A percentile compares a stretch with the other conserved stretches of the same genome.
Conservation (phyloP, 176 grass and related monocot genomes). For the Cymbopogon citratus region DNA sequence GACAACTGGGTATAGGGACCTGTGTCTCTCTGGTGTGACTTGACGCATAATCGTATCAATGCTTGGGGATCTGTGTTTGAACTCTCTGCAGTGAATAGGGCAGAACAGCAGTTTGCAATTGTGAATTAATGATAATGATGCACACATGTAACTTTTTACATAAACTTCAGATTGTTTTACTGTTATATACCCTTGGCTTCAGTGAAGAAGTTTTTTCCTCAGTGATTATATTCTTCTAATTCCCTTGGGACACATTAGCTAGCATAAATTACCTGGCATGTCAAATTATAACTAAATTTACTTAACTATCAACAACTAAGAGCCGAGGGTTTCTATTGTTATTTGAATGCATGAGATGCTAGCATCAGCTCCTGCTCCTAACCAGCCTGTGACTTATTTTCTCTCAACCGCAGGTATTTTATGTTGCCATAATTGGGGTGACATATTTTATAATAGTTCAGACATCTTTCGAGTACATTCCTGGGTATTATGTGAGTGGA, state of each 20-base stretch:
- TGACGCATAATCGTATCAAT: not conserved
- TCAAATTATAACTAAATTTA: not conserved
- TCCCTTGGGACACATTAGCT: not conserved
- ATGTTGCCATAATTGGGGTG: conserved; percentile 75
- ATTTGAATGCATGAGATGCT: not conserved
- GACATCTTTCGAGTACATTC: conserved; percentile 90
- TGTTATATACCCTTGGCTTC: not conserved
- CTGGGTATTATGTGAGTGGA: conserved; percentile 92
- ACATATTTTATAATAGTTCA: conserved; percentile 85
- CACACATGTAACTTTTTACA: not conserved
- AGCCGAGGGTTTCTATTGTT: not conserved
- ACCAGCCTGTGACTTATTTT: not conserved
- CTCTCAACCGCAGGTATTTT: conserved; percentile 63
- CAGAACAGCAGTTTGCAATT: not conserved
- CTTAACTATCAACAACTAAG: not conserved
- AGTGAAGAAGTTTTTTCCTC: not conserved
- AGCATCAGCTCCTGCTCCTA: not conserved
- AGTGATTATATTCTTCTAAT: conserved; percentile 5
- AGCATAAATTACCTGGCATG: not conserved
- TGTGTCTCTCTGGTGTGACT: not conserved
- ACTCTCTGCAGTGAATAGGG: not conserved
- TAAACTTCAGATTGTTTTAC: not conserved
- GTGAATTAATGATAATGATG: not conserved
- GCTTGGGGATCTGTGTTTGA: not conserved
- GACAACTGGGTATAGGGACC: not conserved